These are phyloP conservation scores for Trametes punicea DNA, from an alignment of 768 basidiomycete species.

Conservation along the genomic window DNA sequence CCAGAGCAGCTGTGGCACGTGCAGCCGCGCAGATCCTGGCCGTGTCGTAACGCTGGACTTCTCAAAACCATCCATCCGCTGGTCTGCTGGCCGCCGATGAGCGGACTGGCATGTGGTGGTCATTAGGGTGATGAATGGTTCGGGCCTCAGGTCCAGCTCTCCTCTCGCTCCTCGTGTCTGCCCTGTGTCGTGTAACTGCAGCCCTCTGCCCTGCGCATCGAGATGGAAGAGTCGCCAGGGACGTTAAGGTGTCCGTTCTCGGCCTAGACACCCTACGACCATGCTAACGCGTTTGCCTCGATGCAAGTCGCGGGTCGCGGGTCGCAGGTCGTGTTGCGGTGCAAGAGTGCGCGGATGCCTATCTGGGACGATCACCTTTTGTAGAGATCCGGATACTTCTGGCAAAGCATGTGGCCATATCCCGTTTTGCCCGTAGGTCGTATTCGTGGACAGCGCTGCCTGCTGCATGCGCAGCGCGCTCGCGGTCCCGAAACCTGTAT, in stretches of 20 bases:
- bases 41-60: slow-evolving; percentile 13
- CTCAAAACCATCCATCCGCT: background rate
- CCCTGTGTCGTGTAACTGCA: slow-evolving; percentile 1
- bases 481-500: slow-evolving; percentile 10
- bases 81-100: background rate
- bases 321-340: slow-evolving; percentile 4
- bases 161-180: slow-evolving; percentile 5
- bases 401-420: background rate
- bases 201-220: slow-evolving; percentile 15
- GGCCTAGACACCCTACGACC: slow-evolving; percentile 13
- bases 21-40: slow-evolving; percentile 12
- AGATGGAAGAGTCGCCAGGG: background rate
- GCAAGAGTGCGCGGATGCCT: background rate
- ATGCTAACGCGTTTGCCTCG: slow-evolving; percentile 6
- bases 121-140: background rate
- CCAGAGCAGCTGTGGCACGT: slow-evolving; percentile 7
- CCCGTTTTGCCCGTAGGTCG: background rate
- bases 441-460: background rate
- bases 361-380: slow-evolving; percentile 11
- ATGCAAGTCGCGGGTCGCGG: slow-evolving; percentile 7
- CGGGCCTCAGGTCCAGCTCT: slow-evolving; percentile 3
- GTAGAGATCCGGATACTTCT: slow-evolving; percentile 5
- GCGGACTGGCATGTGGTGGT: background rate
- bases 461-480: slow-evolving; percentile 4
- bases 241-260: slow-evolving; percentile 4